These are phyloP conservation scores for Exsudoporus frostii DNA, from an alignment of 768 basidiomycete genomes.

Conservation along the genomic window DNA sequence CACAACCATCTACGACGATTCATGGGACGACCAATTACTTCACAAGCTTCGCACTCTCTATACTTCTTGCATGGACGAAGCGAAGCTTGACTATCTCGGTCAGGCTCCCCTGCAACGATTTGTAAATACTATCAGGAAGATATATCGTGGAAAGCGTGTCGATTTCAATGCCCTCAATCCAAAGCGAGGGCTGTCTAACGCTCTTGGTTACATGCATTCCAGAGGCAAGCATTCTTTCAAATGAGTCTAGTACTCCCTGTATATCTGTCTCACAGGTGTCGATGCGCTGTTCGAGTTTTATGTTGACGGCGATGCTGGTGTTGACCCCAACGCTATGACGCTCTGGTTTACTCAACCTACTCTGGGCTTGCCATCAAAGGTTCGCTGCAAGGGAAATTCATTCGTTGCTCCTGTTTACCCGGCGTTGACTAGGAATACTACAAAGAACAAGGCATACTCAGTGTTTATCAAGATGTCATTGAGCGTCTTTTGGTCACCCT, in stretches of 20 bases:
- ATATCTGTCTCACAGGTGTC: conserved; percentile 49
- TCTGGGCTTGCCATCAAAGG: conserved; percentile 87
- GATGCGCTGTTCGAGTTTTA: conserved; percentile 73
- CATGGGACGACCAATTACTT: conserved; percentile 54
- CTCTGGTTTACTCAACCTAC: conserved; percentile 82
- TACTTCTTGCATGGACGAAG: conserved; percentile 77
- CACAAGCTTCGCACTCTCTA: conserved; percentile 72
- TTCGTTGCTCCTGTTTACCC: neutral
- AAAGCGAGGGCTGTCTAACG: conserved; percentile 68
- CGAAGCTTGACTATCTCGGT: conserved; percentile 70
- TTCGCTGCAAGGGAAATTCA: conserved; percentile 20
- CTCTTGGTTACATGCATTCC: conserved; percentile 84
- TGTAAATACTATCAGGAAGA: conserved; percentile 53
- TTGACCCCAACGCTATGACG: conserved; percentile 82
- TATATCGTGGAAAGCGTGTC: conserved; percentile 55
- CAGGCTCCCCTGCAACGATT: conserved; percentile 66
- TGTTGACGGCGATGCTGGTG: conserved; percentile 86
- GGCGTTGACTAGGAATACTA: conserved; percentile 72
- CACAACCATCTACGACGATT: conserved; percentile 34
- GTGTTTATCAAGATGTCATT: conserved; percentile 67
- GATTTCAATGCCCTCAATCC: conserved; percentile 35
- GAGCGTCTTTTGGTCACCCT: conserved; percentile 63
- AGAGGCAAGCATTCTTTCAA: conserved; percentile 48
- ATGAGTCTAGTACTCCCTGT: neutral
- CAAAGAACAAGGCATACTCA: conserved; percentile 65